Evolutionary conservation across 169 alveolate genomes (phyloP).

Genomic region (Eimeria tenella): DNA sequence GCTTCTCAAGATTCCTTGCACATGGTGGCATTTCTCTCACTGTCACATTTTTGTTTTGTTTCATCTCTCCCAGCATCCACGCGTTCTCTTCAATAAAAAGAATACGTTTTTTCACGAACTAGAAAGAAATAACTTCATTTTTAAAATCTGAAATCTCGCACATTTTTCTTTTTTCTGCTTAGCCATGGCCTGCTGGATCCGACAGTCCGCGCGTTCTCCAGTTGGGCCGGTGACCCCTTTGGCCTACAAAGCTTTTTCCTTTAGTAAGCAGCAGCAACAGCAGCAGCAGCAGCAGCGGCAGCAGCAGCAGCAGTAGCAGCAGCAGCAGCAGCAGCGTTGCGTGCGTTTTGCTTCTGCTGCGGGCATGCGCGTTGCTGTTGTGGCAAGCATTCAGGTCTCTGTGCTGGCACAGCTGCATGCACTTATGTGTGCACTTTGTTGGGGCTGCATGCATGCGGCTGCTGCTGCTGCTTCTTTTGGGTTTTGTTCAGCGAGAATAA

Average conservation of each 20-base stretch:
- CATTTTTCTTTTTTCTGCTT: neutral
- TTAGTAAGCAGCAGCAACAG: slow-evolving; percentile 31
- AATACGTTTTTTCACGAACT: too few species aligned
- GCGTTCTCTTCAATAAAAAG: too few species aligned
- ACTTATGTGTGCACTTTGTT: too few species aligned
- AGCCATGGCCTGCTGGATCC: slow-evolving; percentile 76
- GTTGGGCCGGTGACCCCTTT: slow-evolving; percentile 58
- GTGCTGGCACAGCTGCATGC: neutral
- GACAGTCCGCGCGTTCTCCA: slow-evolving; percentile 64
- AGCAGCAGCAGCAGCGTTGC: too few species aligned
- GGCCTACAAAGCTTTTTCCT: slow-evolving; percentile 69
- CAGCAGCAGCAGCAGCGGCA: too few species aligned
- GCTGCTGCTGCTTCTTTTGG: neutral
- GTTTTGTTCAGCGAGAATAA: slow-evolving; percentile 72
- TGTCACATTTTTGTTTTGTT: too few species aligned
- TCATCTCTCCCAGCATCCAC: too few species aligned
- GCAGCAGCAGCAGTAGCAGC: too few species aligned
- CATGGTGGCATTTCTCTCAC: too few species aligned
- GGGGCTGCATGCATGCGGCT: neutral
- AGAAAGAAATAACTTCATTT: too few species aligned
- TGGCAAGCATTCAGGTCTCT: neutral
- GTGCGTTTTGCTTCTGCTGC: neutral
- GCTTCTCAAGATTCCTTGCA: too few species aligned
- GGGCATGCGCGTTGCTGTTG: neutral
- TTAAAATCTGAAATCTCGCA: too few species aligned